Evolutionary conservation across 1,284 basidiomycete genomes (phyloP).

Genomic region (Ustilago hordei): DNA sequence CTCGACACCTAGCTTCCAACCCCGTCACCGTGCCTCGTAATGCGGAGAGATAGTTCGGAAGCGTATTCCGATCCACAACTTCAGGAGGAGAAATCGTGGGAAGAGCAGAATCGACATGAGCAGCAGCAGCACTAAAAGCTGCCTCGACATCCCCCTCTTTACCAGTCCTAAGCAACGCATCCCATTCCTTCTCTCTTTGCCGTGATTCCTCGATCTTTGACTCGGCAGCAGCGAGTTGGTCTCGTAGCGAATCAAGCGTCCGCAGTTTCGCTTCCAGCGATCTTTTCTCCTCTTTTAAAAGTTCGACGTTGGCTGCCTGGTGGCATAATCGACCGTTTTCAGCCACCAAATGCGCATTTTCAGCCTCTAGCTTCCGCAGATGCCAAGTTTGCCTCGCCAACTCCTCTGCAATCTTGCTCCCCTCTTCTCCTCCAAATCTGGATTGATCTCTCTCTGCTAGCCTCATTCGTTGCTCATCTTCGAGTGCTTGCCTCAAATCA

Average conservation of each 20-base stretch:
- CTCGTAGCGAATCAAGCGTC: slow-evolving; percentile 47
- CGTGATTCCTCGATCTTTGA: slow-evolving; percentile 56
- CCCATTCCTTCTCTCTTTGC: slow-evolving; percentile 47
- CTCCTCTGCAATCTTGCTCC: slow-evolving; percentile 42
- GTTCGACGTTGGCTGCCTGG: slow-evolving; percentile 46
- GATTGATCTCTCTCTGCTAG: slow-evolving; percentile 19
- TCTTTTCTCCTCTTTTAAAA: slow-evolving; percentile 64
- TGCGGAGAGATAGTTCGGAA: slow-evolving; percentile 51
- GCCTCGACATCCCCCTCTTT: slow-evolving; percentile 24
- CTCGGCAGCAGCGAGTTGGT: slow-evolving; percentile 50
- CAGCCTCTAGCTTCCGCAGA: slow-evolving; percentile 49
- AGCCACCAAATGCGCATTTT: slow-evolving; percentile 38
- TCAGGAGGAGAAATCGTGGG: slow-evolving; percentile 21
- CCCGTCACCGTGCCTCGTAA: slow-evolving; percentile 54
- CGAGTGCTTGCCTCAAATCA: slow-evolving; percentile 50
- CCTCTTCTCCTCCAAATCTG: slow-evolving; percentile 18
- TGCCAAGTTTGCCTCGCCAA: slow-evolving; percentile 37
- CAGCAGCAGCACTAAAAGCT: slow-evolving; percentile 48
- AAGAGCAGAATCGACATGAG: slow-evolving; percentile 13
- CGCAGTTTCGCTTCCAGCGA: slow-evolving; percentile 55
- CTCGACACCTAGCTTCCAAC: slow-evolving; percentile 39
- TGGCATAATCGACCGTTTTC: slow-evolving; percentile 50
- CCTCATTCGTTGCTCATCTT: slow-evolving; percentile 48
- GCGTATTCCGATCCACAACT: slow-evolving; percentile 32
- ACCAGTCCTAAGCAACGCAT: slow-evolving; percentile 20